These are phyloP conservation scores for Umbellularia californica DNA, from an alignment of 164 flowering plant genomes.

Conservation along the genomic window DNA sequence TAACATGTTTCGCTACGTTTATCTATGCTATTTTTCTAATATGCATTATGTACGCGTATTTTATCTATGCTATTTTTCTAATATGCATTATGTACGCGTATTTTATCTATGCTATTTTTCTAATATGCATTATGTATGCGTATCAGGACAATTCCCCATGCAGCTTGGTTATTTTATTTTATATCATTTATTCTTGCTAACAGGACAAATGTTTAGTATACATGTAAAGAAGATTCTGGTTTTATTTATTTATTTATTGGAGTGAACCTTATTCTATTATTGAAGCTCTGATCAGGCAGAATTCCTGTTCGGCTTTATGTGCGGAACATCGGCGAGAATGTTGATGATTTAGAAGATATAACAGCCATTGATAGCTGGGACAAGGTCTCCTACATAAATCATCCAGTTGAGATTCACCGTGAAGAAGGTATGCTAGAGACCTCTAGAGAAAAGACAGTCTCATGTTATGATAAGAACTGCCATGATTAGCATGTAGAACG, in stretches of 20 bases:
- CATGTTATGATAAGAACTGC: background rate
- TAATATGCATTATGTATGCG: background rate
- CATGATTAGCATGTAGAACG: too few relatives aligned
- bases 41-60: background rate
- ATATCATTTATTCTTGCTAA: background rate
- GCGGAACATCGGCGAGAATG: slow-evolving; percentile 44
- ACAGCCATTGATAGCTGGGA: slow-evolving; percentile 77
- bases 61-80: too few relatives aligned
- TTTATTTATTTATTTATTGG: background rate
- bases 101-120: too few relatives aligned
- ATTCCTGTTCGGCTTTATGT: slow-evolving; percentile 87
- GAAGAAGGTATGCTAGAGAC: slow-evolving; percentile 49
- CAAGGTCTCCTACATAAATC: slow-evolving; percentile 65
- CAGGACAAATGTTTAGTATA: background rate
- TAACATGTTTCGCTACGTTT: too few relatives aligned
- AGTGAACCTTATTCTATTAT: slow-evolving; percentile 6
- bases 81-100: background rate
- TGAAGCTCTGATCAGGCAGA: slow-evolving; percentile 54
- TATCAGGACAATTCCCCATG: background rate
- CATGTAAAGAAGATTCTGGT: background rate
- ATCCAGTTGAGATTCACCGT: slow-evolving; percentile 63
- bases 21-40: too few relatives aligned
- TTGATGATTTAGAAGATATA: slow-evolving; percentile 65
- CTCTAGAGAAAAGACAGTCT: background rate
- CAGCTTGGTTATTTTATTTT: background rate